Percentiles rank a stretch among this genome's conserved stretches.
These are phyloP conservation scores for Vanrija sp. DNA, from an alignment of 1,284 basidiomycete species.

Conservation along the genomic window DNA sequence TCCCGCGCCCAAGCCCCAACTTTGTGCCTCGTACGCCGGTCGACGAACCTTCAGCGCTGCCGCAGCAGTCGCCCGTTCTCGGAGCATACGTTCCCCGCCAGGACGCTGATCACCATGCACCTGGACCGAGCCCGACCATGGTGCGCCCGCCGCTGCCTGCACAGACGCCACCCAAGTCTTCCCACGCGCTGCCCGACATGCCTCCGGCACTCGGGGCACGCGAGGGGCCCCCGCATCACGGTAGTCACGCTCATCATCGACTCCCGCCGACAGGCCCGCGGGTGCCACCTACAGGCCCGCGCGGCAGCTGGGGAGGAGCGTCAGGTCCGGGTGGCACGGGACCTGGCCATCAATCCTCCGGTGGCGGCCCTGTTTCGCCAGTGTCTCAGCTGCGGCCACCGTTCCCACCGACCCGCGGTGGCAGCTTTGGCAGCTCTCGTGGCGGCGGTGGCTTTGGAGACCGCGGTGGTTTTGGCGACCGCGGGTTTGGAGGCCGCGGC, in stretches of 20 bases:
- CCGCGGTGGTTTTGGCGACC: slow-evolving; percentile 10
- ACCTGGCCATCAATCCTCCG: neutral
- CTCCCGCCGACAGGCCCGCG: slow-evolving; percentile 16
- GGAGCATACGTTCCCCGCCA: slow-evolving; percentile 5
- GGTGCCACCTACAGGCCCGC: slow-evolving; percentile 15
- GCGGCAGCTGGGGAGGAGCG: slow-evolving; percentile 7
- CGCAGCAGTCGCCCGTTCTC: neutral
- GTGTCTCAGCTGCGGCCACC: slow-evolving; percentile 6
- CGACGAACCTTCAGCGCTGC: slow-evolving; percentile 1
- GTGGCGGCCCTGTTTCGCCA: slow-evolving; percentile 14
- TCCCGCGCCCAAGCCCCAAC: slow-evolving; percentile 13
- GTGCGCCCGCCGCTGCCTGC: slow-evolving; percentile 6
- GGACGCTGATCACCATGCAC: neutral
- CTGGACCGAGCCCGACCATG: slow-evolving; percentile 1
- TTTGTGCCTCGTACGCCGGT: slow-evolving; percentile 8
- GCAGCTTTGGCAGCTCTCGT: too few species aligned
- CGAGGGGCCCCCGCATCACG: slow-evolving; percentile 15
- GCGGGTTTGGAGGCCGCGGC: slow-evolving; percentile 9
- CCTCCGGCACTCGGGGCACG: slow-evolving; percentile 9
- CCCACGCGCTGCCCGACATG: slow-evolving; percentile 13
- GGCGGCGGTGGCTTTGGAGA: slow-evolving; percentile 14
- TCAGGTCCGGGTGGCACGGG: neutral
- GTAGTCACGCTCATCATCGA: neutral
- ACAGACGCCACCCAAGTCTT: slow-evolving; percentile 12
- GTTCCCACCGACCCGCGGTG: slow-evolving; percentile 1